phyloP scores from a whole-genome alignment of 208 protist species.

The Trypanosoma melophagium region DNA sequence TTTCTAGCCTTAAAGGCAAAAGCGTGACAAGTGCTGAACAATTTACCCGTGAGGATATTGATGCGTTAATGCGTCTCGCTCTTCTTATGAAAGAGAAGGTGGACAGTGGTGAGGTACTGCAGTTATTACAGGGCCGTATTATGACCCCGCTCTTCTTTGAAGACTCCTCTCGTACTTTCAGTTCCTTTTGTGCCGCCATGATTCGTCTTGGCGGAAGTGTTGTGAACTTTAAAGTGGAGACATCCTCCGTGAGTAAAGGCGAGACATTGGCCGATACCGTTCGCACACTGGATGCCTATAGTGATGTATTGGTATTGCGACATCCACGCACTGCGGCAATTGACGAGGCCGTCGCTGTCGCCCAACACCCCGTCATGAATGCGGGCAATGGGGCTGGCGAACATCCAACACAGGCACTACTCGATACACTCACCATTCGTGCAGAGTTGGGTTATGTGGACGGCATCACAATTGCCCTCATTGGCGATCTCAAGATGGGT shows the following conservation, averaged over 20 bases:
- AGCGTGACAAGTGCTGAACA: conserved; percentile 63
- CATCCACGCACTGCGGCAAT: conserved; percentile 92
- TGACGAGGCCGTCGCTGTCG: conserved; percentile 55
- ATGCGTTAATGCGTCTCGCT: conserved; percentile 61
- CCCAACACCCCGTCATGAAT: conserved; percentile 93
- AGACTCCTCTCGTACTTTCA: conserved; percentile 76
- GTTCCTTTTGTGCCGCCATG: conserved; percentile 85
- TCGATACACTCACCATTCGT: conserved; percentile 96
- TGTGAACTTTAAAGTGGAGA: conserved; percentile 78
- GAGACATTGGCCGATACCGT: conserved; percentile 86
- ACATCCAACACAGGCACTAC: conserved; percentile 98
- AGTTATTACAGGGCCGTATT: conserved; percentile 62
- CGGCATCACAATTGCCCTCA: conserved; percentile 92
- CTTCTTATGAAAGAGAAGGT: conserved; percentile 46
- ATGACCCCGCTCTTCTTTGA: conserved; percentile 90
- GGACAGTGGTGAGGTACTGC: conserved; percentile 49
- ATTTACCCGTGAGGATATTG: conserved; percentile 71
- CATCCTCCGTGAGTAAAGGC: conserved; percentile 83
- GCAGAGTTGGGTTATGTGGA: conserved; percentile 92
- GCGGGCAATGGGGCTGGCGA: conserved; percentile 97
- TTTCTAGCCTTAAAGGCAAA: conserved; percentile 63
- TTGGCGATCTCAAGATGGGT: conserved; percentile 98
- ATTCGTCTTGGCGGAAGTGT: conserved; percentile 77
- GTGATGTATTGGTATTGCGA: conserved; percentile 95
- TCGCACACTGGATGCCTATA: conserved; percentile 86